Evolutionary conservation across 2,329 filamentous ascomycete species (phyloP).

Genomic region (Aspergillus pseudotamarii): DNA sequence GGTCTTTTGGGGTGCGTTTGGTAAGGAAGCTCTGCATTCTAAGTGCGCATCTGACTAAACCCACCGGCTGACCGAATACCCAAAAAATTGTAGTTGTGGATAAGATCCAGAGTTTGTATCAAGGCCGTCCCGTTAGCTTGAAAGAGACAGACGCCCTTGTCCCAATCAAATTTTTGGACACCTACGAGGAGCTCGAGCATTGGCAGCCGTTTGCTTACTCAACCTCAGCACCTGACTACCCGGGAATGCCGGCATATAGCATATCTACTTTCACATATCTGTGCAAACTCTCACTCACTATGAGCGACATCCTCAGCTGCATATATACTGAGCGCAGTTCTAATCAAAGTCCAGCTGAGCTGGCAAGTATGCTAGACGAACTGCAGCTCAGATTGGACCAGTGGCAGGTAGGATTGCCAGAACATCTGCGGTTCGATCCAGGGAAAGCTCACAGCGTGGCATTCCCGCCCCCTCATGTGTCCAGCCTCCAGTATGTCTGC

Average conservation of each 20-base stretch:
- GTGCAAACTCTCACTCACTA: constrained; percentile 49
- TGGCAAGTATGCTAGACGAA: too few relatives aligned
- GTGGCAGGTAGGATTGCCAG: too few relatives aligned
- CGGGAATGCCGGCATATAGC: constrained; percentile 35
- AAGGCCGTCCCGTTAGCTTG: constrained; percentile 52
- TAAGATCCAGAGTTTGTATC: constrained; percentile 59
- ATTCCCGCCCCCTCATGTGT: too few relatives aligned
- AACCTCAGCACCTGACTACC: constrained; percentile 31
- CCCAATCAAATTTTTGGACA: constrained; percentile 41
- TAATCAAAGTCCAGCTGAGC: too few relatives aligned
- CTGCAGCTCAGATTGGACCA: too few relatives aligned
- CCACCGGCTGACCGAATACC: too few relatives aligned
- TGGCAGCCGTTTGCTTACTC: constrained; percentile 52
- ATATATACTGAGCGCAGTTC: too few relatives aligned
- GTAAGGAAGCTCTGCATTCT: too few relatives aligned
- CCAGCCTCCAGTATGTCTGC: too few relatives aligned
- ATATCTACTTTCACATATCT: constrained; percentile 41
- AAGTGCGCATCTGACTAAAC: too few relatives aligned
- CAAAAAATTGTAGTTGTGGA: constrained; percentile 34
- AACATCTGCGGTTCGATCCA: too few relatives aligned
- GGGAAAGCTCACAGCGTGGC: too few relatives aligned
- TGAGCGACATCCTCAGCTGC: constrained; percentile 30
- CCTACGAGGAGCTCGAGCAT: constrained; percentile 56
- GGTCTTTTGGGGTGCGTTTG: constrained; percentile 20
- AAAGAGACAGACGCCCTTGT: constrained; percentile 52